phyloP scores from a whole-genome alignment of 2,329 filamentous ascomycete species.

The Xylaria sp. region DNA sequence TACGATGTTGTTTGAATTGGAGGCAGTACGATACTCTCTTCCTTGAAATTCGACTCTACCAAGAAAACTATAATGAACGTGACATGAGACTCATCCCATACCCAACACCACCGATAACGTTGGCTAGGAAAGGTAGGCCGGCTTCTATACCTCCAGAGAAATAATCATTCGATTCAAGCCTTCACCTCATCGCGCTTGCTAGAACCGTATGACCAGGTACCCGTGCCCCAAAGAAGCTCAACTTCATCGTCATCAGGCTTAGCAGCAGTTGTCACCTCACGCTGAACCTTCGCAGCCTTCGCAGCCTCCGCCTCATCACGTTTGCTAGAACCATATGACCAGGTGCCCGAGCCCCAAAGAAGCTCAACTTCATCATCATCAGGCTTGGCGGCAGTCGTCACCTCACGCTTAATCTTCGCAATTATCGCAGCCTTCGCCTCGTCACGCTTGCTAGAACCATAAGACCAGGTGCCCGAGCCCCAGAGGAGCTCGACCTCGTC shows the following conservation, averaged over 20 bases:
- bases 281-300: background rate
- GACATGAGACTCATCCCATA: too few species aligned
- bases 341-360: background rate
- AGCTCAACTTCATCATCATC: slow-evolving; percentile 7
- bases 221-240: background rate
- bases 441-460: background rate
- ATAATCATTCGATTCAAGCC: background rate
- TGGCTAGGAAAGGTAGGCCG: too few species aligned
- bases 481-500: slow-evolving; percentile 6
- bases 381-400: background rate
- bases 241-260: slow-evolving; percentile 1
- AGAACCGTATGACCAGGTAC: background rate
- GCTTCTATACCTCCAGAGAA: background rate
- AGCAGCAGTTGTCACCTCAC: background rate
- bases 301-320: background rate
- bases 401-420: background rate
- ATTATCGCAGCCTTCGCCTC: background rate
- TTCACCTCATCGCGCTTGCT: background rate
- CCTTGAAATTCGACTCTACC: too few species aligned
- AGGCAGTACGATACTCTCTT: too few species aligned
- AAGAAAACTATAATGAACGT: too few species aligned
- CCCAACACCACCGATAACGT: too few species aligned
- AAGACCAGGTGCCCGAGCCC: background rate
- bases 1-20: too few species aligned
- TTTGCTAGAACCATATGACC: background rate